These are phyloP conservation scores for Candida sakaeoensis DNA, from an alignment of 805 yeast genomes.

Conservation along the genomic window DNA sequence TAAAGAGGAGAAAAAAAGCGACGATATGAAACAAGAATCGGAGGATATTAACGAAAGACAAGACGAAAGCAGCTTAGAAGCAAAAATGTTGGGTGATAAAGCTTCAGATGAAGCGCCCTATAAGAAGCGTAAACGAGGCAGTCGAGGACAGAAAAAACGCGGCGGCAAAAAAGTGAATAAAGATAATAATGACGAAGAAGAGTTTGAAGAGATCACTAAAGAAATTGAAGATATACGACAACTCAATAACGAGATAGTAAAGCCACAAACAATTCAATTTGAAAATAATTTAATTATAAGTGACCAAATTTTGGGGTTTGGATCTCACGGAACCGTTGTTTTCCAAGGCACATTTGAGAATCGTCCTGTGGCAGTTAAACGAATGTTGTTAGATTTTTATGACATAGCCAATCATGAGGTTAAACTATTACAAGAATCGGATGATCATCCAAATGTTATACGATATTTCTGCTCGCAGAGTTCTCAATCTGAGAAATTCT, in stretches of 20 bases:
- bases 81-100: too few species aligned
- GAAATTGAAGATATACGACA: slow-evolving; percentile 9
- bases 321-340: slow-evolving; percentile 96
- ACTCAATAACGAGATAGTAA: slow-evolving; percentile 19
- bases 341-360: slow-evolving; percentile 85
- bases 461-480: slow-evolving; percentile 92
- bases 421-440: slow-evolving; percentile 82
- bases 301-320: slow-evolving; percentile 82
- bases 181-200: slow-evolving; percentile 7
- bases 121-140: slow-evolving; percentile 77
- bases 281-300: slow-evolving; percentile 59
- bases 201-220: slow-evolving; percentile 10
- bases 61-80: too few species aligned
- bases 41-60: slow-evolving; percentile 14
- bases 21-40: slow-evolving; percentile 13
- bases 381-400: slow-evolving; percentile 89
- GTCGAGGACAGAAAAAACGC: slow-evolving; percentile 71
- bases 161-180: slow-evolving; percentile 38
- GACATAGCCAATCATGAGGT: slow-evolving; percentile 94
- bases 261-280: slow-evolving; percentile 34
- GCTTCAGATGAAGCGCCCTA: slow-evolving; percentile 17
- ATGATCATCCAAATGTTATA: slow-evolving; percentile 93
- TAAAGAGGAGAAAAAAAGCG: slow-evolving; percentile 5
- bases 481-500: slow-evolving; percentile 64
- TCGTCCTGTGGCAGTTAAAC: slow-evolving; percentile 92